Base-by-base conservation (phyloP, 805 yeast genomes). In the Ogataea polymorpha region DNA sequence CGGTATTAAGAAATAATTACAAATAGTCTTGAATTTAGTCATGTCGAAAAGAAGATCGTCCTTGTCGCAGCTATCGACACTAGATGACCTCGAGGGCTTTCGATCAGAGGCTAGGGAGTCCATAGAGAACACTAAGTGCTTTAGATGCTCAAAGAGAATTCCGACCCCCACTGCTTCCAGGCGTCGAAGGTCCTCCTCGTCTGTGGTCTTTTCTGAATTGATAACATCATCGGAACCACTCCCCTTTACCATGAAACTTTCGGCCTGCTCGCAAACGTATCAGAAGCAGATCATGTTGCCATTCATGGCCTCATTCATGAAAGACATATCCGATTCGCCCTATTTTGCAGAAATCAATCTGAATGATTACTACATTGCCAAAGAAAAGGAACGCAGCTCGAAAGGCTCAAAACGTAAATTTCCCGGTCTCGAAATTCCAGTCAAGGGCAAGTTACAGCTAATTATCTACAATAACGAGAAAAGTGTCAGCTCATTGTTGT, bases 331-430 rank as follows among this genome's bases (percentile, higher is more conserved):
- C 11, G 39, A 42, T n/a, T 54, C 63, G 1, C 68, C 67, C 2
- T 65, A 62, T 42, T 63, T 62, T 26, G 62, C 63, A 2, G 55
- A 52, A 6, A 48, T 63, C 7, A 61, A 60, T 37, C 23, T 63
- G 23, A 62, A 56, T 25, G 49, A 45, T 17, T 42, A 49, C 32
- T 60, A 51, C 41, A 46, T 59, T 12, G 41, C 49, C 2, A 37
- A 46, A 24, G 63, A 57, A 31, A 23, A 24, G 7, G 33, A 29
- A 6, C 34, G 26, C 13, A 44, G 48, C 13, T 16, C 35, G 5
- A 25, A 13, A 12, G 38, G 42, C 2, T 12, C 26, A 3, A 54
- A 37, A 36, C 42, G 64, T 23, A 49, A 45, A 35, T 57, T 61
- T 32, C 65, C 66, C 2, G 65, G 69, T 24, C 50, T 39, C 40